Conservation (phyloP, 768 basidiomycete species). For the Rhodotorula paludigena region DNA sequence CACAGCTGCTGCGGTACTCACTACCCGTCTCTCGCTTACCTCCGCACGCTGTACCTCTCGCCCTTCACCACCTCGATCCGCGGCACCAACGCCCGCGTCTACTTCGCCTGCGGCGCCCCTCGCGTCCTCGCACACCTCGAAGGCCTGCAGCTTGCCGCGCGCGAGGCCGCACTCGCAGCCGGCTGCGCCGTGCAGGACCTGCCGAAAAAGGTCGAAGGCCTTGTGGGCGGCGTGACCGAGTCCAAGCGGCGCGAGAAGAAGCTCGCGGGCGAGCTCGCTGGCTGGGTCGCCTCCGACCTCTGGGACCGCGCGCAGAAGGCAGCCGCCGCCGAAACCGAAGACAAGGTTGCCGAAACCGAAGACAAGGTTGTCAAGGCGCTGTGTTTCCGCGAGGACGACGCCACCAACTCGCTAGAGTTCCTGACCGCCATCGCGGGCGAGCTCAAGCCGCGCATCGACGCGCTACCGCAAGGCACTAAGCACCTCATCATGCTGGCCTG, state of each 20-base stretch:
- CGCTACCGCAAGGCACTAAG: neutral
- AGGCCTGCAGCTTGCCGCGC: constrained; percentile 57
- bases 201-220: constrained; percentile 62
- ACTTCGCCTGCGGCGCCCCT: constrained; percentile 70
- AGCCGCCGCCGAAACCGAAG: neutral
- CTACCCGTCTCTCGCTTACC: constrained; percentile 59
- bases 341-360: neutral
- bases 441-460: constrained; percentile 5
- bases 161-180: constrained; percentile 58
- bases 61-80: constrained; percentile 64
- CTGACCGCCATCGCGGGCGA: constrained; percentile 29
- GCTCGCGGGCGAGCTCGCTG: constrained; percentile 60
- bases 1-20: constrained; percentile 77
- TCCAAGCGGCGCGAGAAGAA: constrained; percentile 58
- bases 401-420: constrained; percentile 41
- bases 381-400: constrained; percentile 39
- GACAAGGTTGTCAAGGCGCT: neutral
- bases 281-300: constrained; percentile 43
- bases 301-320: neutral
- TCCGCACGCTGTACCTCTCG: constrained; percentile 59
- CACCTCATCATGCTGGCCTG: constrained; percentile 33
- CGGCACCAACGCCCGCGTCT: constrained; percentile 65
- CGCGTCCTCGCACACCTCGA: constrained; percentile 64
- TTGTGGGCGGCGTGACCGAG: constrained; percentile 63
- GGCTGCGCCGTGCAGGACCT: constrained; percentile 66